These are phyloP conservation scores for Aspergillus thermomutatus DNA, from an alignment of 2,329 filamentous ascomycete genomes.

Conservation along the genomic window DNA sequence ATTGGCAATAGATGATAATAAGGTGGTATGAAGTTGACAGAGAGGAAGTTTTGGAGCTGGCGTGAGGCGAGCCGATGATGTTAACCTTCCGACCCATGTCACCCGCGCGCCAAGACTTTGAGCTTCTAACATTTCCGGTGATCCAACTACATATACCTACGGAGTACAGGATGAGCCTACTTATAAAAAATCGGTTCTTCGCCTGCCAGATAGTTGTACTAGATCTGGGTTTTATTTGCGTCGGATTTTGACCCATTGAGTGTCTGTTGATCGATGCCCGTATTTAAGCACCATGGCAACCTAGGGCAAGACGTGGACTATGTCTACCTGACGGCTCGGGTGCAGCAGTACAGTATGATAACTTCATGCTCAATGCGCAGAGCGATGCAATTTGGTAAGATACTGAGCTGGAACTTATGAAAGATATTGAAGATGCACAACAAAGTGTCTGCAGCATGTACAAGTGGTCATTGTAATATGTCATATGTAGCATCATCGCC, in stretches of 20 bases:
- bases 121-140: not conserved
- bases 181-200: not conserved
- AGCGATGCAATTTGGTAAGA: not conserved
- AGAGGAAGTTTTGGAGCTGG: conserved; percentile 1
- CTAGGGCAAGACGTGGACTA: too few relatives aligned
- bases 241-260: not conserved
- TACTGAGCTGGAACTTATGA: not conserved
- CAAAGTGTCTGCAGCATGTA: not conserved
- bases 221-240: not conserved
- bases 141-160: not conserved
- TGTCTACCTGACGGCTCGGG: too few relatives aligned
- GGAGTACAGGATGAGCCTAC: not conserved
- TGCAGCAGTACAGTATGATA: not conserved
- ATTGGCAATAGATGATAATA: not conserved
- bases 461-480: not conserved
- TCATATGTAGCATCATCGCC: not conserved
- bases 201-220: not conserved
- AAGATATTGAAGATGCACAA: not conserved
- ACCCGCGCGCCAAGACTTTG: conserved; percentile 18
- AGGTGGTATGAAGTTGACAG: not conserved
- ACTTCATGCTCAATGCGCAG: not conserved
- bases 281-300: not conserved
- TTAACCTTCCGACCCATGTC: conserved; percentile 24
- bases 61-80: conserved; percentile 25
- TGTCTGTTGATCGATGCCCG: not conserved